Conservation (phyloP, 1,284 basidiomycete species). For the Inonotus hispidus region DNA sequence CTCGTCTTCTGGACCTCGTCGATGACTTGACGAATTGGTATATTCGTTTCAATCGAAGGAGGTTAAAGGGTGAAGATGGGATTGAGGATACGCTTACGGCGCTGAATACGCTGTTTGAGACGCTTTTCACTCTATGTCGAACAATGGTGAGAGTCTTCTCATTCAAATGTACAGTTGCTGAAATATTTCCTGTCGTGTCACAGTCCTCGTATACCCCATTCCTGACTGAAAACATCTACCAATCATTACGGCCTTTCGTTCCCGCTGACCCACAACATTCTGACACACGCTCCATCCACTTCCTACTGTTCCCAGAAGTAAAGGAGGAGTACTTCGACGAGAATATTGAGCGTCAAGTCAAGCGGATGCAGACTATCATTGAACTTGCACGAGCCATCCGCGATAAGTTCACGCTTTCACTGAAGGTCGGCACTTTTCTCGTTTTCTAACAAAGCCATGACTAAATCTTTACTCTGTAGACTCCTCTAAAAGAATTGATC, state of each 20-base stretch:
- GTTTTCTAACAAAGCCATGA: neutral
- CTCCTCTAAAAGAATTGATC: constrained; percentile 88
- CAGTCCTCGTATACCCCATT: constrained; percentile 98
- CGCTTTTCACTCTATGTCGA: constrained; percentile 88
- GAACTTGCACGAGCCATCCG: constrained; percentile 89
- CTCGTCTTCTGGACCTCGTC: constrained; percentile 87
- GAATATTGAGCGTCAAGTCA: constrained; percentile 94
- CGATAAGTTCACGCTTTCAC: constrained; percentile 83
- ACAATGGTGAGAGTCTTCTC: constrained; percentile 70
- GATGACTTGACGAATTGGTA: constrained; percentile 99
- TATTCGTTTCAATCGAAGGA: constrained; percentile 96
- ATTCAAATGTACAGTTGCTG: constrained; percentile 17
- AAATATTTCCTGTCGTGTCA: constrained; percentile 9
- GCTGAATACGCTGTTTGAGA: constrained; percentile 95
- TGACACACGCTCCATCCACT: constrained; percentile 93
- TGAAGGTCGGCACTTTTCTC: constrained; percentile 60
- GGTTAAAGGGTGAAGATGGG: constrained; percentile 95
- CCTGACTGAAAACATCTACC: constrained; percentile 96
- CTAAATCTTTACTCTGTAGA: constrained; percentile 41
- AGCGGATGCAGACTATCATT: constrained; percentile 93
- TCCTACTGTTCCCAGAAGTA: constrained; percentile 89
- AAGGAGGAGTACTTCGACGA: constrained; percentile 95
- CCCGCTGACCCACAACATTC: constrained; percentile 59
- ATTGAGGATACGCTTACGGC: constrained; percentile 85
- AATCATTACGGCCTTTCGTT: constrained; percentile 82